A percentile compares a stretch with the other conserved stretches of the same genome.
These are phyloP conservation scores for Capsicum baccatum DNA, from an alignment of 257 asterid genomes.

Conservation along the genomic window DNA sequence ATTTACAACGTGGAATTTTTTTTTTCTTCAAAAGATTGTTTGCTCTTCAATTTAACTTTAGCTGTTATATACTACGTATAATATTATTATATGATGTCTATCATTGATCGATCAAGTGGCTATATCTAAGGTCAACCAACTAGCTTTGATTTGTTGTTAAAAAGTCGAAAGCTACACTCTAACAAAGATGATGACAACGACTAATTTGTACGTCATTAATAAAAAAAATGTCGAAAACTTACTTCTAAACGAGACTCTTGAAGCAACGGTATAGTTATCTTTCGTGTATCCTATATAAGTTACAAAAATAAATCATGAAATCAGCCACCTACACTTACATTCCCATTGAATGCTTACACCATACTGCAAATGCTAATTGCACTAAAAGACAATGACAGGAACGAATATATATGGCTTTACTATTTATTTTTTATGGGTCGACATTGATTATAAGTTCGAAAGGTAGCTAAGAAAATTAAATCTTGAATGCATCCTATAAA, in stretches of 20 bases:
- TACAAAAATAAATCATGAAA: no score
- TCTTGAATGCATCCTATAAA: no score
- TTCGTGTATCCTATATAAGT: no score
- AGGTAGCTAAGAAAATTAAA: no score
- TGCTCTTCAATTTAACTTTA: neutral
- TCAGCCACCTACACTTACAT: no score
- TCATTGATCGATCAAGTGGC: neutral
- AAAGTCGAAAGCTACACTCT: neutral
- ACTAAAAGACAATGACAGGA: neutral
- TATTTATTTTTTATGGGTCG: neutral
- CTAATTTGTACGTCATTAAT: neutral
- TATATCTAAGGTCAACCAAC: neutral
- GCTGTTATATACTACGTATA: neutral
- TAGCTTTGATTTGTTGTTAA: neutral
- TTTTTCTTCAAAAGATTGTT: neutral
- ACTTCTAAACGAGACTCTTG: no score
- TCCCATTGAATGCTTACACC: no score
- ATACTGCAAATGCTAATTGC: neutral
- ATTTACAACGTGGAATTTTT: neutral
- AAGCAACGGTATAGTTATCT: no score
- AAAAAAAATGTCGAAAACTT: no score
- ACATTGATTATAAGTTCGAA: neutral
- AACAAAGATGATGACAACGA: neutral
- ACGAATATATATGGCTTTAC: neutral
- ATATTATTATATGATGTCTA: neutral